A percentile compares a stretch with the other conserved stretches of the same genome.
phyloP scores from a whole-genome alignment of 805 yeast genomes.

The Candida chilensis region DNA sequence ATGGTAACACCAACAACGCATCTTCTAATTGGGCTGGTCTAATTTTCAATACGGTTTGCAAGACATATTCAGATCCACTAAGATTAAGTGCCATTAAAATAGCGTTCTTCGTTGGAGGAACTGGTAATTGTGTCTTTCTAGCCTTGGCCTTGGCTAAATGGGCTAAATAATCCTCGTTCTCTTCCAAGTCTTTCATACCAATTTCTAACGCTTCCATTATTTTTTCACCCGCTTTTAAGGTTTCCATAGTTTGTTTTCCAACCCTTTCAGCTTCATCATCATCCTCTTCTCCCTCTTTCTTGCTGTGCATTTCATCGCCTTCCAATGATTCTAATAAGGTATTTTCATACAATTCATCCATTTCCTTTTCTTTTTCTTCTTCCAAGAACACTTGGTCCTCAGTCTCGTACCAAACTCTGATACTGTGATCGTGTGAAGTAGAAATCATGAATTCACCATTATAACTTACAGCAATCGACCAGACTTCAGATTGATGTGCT shows the following conservation, averaged over 20 bases:
- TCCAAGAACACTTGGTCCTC: constrained; percentile 94
- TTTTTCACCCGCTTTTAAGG: constrained; percentile 90
- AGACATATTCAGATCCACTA: constrained; percentile 69
- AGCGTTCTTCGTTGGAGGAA: constrained; percentile 57
- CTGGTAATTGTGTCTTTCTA: constrained; percentile 39
- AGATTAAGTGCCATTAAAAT: constrained; percentile 66
- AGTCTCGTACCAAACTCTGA: constrained; percentile 88
- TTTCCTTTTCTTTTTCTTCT: constrained; percentile 92
- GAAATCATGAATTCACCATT: constrained; percentile 69
- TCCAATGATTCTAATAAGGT: constrained; percentile 69
- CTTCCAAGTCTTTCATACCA: constrained; percentile 63
- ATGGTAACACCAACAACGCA: constrained; percentile 84
- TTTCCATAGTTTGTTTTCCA: constrained; percentile 77
- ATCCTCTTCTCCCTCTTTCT: constrained; percentile 27
- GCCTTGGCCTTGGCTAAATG: constrained; percentile 25
- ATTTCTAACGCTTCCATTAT: constrained; percentile 87
- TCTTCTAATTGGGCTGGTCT: constrained; percentile 86
- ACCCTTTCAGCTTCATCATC: constrained; percentile 56
- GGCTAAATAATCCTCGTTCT: constrained; percentile 37
- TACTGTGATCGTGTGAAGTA: constrained; percentile 88
- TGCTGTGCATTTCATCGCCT: constrained; percentile 29
- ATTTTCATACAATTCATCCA: constrained; percentile 87
- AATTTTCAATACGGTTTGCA: constrained; percentile 62
- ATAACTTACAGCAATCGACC: constrained; percentile 77
- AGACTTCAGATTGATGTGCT: constrained; percentile 85